These are phyloP conservation scores for Paramyrothecium sp. DNA, from an alignment of 2,329 filamentous ascomycete species.

Conservation along the genomic window DNA sequence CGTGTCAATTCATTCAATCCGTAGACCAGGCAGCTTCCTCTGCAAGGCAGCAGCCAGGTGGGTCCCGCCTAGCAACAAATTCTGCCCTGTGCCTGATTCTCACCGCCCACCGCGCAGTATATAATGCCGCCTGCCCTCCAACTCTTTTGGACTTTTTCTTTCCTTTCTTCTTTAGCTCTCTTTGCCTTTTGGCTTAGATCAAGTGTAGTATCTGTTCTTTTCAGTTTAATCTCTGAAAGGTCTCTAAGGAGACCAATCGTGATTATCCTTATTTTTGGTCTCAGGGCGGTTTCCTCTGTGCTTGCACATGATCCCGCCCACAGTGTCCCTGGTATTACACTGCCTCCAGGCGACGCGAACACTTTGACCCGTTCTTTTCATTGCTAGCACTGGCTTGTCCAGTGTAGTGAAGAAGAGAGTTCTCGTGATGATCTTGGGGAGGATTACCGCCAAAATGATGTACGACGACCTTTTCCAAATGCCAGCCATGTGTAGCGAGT, in stretches of 20 bases:
- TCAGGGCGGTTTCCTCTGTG: conserved; percentile 30
- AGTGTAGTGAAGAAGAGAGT: conserved; percentile 29
- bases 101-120: conserved; percentile 23
- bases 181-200: conserved; percentile 74
- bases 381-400: conserved; percentile 30
- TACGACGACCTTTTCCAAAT: no score
- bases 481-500: no score
- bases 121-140: conserved; percentile 11
- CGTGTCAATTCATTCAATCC: no score
- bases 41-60: background rate
- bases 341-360: conserved; percentile 39
- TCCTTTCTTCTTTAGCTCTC: conserved; percentile 39
- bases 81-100: conserved; percentile 20
- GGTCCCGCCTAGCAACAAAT: conserved; percentile 7
- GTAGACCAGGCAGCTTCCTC: background rate
- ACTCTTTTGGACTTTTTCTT: conserved; percentile 17
- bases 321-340: conserved; percentile 40
- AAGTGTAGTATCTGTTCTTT: conserved; percentile 97
- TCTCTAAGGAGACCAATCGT: conserved; percentile 68
- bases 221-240: conserved; percentile 96
- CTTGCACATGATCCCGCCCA: conserved; percentile 33
- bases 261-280: conserved; percentile 68
- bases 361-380: conserved; percentile 26
- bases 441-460: no score
- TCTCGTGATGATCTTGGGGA: background rate